phyloP scores from a whole-genome alignment of 2,329 filamentous ascomycete species.

The Diaporthe velutina region DNA sequence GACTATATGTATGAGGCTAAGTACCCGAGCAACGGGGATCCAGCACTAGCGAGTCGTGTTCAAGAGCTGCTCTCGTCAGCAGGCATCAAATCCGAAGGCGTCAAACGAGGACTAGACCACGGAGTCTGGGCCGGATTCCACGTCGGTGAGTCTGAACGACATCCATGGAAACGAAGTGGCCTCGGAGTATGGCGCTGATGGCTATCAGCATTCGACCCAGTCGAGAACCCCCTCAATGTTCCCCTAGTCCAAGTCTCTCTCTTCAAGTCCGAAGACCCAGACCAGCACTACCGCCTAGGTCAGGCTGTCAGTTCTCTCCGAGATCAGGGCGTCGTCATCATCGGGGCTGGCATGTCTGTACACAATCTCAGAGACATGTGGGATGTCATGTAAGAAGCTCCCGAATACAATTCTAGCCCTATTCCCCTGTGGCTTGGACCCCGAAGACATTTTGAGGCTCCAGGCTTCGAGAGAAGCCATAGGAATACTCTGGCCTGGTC shows the following conservation, averaged over 20 bases:
- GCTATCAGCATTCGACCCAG: constrained; percentile 67
- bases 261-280: constrained; percentile 73
- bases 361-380: constrained; percentile 73
- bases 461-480: no score
- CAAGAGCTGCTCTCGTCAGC: constrained; percentile 66
- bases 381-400: no score
- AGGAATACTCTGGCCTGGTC: no score
- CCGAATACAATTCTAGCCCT: no score
- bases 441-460: no score
- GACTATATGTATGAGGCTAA: constrained; percentile 75
- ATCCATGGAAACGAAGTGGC: not conserved
- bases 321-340: constrained; percentile 75
- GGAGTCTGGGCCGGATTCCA: constrained; percentile 80
- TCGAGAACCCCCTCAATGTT: constrained; percentile 71
- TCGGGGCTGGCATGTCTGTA: constrained; percentile 81
- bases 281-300: constrained; percentile 76
- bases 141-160: constrained; percentile 49
- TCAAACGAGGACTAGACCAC: constrained; percentile 78
- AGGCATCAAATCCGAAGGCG: constrained; percentile 70
- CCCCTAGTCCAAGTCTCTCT: constrained; percentile 81
- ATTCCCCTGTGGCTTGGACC: no score
- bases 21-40: constrained; percentile 74
- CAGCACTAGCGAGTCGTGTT: constrained; percentile 70
- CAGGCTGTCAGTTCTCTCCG: constrained; percentile 75
- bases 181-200: constrained; percentile 40